Evolutionary conservation across 306 rosid genomes (phyloP).

Genomic region (Castanea crenata): DNA sequence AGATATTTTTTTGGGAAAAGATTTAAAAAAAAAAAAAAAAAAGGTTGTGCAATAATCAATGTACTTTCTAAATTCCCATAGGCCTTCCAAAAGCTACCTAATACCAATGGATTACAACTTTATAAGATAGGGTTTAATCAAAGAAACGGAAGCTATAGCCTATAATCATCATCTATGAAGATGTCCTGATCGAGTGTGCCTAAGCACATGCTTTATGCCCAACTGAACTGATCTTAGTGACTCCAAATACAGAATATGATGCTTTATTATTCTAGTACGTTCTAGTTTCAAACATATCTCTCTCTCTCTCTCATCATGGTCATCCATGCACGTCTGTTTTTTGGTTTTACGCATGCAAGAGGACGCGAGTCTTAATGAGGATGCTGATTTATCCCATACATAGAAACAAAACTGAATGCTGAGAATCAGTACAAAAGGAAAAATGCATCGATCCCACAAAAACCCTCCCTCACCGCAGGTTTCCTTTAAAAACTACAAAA

Average conservation of each 20-base stretch:
- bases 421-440: constrained; percentile 11
- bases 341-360: constrained; percentile 16
- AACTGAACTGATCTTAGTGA: too few species aligned
- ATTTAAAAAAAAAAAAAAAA: too few species aligned
- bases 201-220: too few species aligned
- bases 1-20: too few species aligned
- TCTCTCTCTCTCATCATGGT: too few species aligned
- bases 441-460: constrained; percentile 10
- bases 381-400: constrained; percentile 17
- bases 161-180: too few species aligned
- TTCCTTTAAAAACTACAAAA: neutral
- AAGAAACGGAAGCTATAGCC: neutral
- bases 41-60: too few species aligned
- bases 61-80: too few species aligned
- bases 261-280: too few species aligned
- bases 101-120: neutral
- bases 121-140: neutral
- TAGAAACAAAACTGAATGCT: constrained; percentile 31
- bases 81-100: neutral
- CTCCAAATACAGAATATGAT: too few species aligned
- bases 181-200: too few species aligned
- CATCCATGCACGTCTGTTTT: constrained; percentile 16
- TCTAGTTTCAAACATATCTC: too few species aligned
- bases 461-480: neutral
- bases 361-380: constrained; percentile 39